Evolutionary conservation across 805 yeast species (phyloP), one percentile per base, ranked within the genome.

Genomic region (Kodamaea kaohsiungensis): DNA sequence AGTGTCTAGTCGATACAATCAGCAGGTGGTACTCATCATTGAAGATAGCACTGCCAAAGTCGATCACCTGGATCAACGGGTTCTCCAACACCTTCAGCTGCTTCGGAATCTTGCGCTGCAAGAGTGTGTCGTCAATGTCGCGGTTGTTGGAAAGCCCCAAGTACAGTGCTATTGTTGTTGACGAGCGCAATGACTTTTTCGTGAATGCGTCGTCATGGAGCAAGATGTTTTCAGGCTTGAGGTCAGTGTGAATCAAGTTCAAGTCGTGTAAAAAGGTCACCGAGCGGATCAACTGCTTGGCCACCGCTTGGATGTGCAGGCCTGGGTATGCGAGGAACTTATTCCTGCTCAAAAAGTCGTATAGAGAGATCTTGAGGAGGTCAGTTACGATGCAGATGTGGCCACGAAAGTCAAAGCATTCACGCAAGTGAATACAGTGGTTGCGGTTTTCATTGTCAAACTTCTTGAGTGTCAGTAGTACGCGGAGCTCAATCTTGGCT

Each of bases 31-130:
- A 91, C 72, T 95, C 98, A 70, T 92, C 96, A 61, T 89, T 82
- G 64, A 95, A 95, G 3, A 96, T 86, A 0, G 99, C 97, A 40
- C 95, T 86, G n/a, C 99, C 99, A 70, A 95, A 95, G 72, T 95
- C 99, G 56, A 95, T 95, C 25, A 93, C 82, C 67, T 90, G 91
- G 52, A 95, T 89, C 57, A 84, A 80, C 1, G 98, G 96, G 66
- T 89, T 85, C 48, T 79, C 80, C 58, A 95, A 78, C 8, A 90
- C 77, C 56, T 78, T 79, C 55, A 70, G 66, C 30, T 55, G 57
- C 53, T 69, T 69, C 1, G 79, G 80, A 1, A 61, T 48, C 53
- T 69, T 71, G 48, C 61, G 53, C 37, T 33, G 48, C 33, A 48
- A 27, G 17, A 38, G 33, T 19, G 39, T 16, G 27, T 37, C 49